Evolutionary conservation across 352 stramenopile genomes (phyloP), one percentile per base, ranked within the genome.

Genomic region (Phytophthora parvispora): DNA sequence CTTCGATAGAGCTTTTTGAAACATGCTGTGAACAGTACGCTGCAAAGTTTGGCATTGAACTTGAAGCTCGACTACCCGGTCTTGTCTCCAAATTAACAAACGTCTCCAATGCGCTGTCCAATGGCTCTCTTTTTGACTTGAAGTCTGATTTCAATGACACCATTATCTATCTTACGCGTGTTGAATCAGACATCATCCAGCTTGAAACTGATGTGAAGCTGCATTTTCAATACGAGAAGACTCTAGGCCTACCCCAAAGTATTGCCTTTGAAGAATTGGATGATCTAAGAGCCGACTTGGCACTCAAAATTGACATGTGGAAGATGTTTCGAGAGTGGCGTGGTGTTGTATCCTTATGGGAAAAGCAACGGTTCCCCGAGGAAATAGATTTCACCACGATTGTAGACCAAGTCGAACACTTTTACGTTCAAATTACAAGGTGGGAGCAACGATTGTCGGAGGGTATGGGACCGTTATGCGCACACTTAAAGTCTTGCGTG

Each of bases 281-380:
- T 2, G 79, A 90, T 25, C 69, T 97, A 2, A 80, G 81, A 49
- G 58, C 54, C 1, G 92, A 98, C 67, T 72, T 98, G 2, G 55
- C 43, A 42, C 56, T 97, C 20, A 98, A 98, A 74, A 78, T 80
- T 3, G 74, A 89, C 2, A 74, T 98, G 32, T 98, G 93, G 93
- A 87, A 83, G 32, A 81, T 83, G 5, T 64, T 89, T 25, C 48
- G 74, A n/a, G 78, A 86, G 50, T 98, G 93, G 93, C 82, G 57
- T 60, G 48, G 31, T 10, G 81, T 63, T 38, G 78, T 74, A 22
- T 74, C 57, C 16, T 29, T 60, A 67, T 96, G 88, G 80, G 86
- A 77, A 29, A 70, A 60, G 29, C 81, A 74, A 45, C 55, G 50
- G 40, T 98, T 90, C 42, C 86, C 74, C 20, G 77, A 66, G 20